Evolutionary conservation across 2,329 filamentous ascomycete genomes (phyloP), one percentile per base, ranked within the genome.

Genomic region (Penicillium sp.): DNA sequence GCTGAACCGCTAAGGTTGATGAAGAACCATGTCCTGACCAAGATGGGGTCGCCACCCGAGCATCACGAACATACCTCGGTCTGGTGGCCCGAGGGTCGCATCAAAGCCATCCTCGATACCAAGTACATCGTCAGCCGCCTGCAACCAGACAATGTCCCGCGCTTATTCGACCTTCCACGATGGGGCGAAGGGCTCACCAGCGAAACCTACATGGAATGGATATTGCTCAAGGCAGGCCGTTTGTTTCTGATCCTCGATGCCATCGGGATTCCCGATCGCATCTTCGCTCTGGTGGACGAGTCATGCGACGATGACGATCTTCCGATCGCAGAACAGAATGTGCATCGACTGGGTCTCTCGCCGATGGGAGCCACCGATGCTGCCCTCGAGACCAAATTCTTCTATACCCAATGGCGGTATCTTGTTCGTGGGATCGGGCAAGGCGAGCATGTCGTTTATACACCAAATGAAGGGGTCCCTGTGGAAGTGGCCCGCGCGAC

Each of bases 271-370:
- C 76, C 80, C n/a, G 79, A 81, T 53, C 77, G 79, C 50, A 82
- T 84, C 39, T 83, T 83, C 54, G 72, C 76, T 2, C 72, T 81
- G 12, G 77, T 83, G 35, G 80, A 83, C 55, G 75, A 78, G 48
- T 80, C 77, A 3, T 80, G 78, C 68, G 79, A 83, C 52, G 81
- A 84, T 52, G 75, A 78, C 39, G 81, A 84, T 59, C 66, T 84
- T 13, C 81, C 81, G 1, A 69, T 84, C 38, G 68, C 76, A 5
- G 70, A 76, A 43, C 73, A 80, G 39, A 76, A 76, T 32, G 73
- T 83, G n/a, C 68, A 73, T 49, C 71, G 74, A 36, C 72, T 83
- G 12, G 70, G 73, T 25, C 72, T 83, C 5, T 75, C 78, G 0
- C 71, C 76, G 3, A 69, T 79, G 48, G 73, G 75, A 29, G 64